Evolutionary conservation across 31 red algal genomes (phyloP).

Genomic region (Endocladia muricata): DNA sequence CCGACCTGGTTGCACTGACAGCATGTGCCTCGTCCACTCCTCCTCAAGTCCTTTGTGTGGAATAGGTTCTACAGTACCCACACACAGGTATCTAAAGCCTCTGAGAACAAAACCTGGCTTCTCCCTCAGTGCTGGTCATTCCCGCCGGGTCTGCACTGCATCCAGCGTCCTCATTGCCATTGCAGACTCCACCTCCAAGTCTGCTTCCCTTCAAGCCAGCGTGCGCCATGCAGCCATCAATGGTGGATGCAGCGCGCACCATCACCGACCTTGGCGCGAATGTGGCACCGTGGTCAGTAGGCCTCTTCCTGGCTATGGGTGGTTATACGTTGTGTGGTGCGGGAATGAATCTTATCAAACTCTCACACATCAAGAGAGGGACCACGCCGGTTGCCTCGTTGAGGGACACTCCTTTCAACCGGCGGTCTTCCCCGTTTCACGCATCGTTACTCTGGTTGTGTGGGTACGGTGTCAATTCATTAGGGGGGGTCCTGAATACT

Average conservation of each 20-base stretch:
- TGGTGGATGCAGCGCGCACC: not conserved
- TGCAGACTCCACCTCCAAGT: no score
- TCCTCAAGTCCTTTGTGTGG: no score
- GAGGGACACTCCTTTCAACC: constrained; percentile 68
- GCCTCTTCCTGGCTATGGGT: constrained; percentile 55
- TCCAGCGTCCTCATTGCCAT: no score
- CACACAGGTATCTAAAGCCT: no score
- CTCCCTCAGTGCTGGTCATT: no score
- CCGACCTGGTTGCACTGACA: no score
- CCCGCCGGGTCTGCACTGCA: no score
- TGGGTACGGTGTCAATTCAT: constrained; percentile 65
- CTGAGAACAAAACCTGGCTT: no score
- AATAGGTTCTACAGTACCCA: no score
- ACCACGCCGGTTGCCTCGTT: constrained; percentile 14
- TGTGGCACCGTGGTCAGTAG: constrained; percentile 57
- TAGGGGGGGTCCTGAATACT: constrained; percentile 68
- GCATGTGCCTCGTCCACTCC: no score
- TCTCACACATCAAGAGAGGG: constrained; percentile 73
- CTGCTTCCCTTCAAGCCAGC: no score
- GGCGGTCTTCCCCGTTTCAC: constrained; percentile 50
- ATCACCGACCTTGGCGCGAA: not conserved
- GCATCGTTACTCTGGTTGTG: constrained; percentile 56
- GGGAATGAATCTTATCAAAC: constrained; percentile 79
- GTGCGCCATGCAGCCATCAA: not conserved
- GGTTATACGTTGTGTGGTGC: constrained; percentile 76